Evolutionary conservation across 192 early-diverging fungal species (phyloP), one percentile per base, ranked within the genome.

Genomic region (Pilaira anomala): DNA sequence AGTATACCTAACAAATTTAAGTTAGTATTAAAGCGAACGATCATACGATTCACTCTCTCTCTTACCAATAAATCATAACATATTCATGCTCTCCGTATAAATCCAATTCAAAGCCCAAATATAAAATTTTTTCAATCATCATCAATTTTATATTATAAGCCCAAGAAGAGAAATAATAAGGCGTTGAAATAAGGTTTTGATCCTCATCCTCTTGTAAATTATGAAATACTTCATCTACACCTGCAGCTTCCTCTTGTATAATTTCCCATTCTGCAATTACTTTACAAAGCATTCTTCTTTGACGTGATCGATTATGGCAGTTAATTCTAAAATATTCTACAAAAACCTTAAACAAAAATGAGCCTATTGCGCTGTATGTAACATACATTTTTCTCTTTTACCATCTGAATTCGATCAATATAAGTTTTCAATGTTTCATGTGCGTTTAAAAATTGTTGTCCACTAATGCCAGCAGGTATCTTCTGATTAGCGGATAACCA

Each of bases 71-170:
- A 13, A 90, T 76, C 82, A 84, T 86, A 5, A 76, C 48, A 50
- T 77, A 80, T 66, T 90, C 88, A 67, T 85, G 77, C 6, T 54
- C 14, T n/a, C 81, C 79, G 65, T 88, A 90, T 0, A 90, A 70
- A 44, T 87, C 88, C 1, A 88, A 60, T 50, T 90, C 88, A 71
- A 85, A 88, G 7, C 88, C 88, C 0, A 87, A 62, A 24, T 79
- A 56, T 13, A 88, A 48, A 53, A 83, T 60, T 8, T 73, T 71
- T 40, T 83, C 79, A 68, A 88, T 71, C 52, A 85, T 68, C 19
- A 55, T 74, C 1, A 87, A 64, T 59, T 88, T 87, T 36, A 76
- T 73, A 44, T 85, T 75, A 66, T 83, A 88, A 11, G 76, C 77
- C 88, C 88, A 90, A 0, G 78, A 82, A 3, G 85, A 88, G 16